Percentiles rank a stretch among this genome's conserved stretches.
Evolutionary conservation across 129 eudicot genomes (phyloP).

Genomic region (Helianthus tuberosus): DNA sequence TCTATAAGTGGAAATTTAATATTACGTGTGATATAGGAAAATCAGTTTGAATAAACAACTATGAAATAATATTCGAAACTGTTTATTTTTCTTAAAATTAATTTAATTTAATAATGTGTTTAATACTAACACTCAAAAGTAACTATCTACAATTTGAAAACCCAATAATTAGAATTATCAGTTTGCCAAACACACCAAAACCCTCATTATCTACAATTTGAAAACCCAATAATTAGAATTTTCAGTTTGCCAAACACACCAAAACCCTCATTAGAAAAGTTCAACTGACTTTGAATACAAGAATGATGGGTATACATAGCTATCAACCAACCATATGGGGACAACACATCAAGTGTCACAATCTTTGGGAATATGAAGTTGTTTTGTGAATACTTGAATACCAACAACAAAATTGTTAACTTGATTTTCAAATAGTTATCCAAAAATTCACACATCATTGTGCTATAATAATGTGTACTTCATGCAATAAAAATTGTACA

Average conservation of each 20-base stretch:
- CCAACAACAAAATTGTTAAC: constrained; percentile 18
- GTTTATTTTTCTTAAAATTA: background rate
- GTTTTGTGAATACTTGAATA: constrained; percentile 16
- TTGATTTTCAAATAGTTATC: background rate
- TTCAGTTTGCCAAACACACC: constrained; percentile 4
- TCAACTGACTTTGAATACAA: background rate
- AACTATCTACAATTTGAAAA: background rate
- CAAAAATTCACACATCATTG: background rate
- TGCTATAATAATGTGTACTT: background rate
- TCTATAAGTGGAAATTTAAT: no score
- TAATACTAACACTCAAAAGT: background rate
- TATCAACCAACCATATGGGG: constrained; percentile 17
- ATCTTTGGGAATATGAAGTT: constrained; percentile 17
- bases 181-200: no score
- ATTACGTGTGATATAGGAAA: no score
- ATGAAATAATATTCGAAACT: background rate
- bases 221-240: no score
- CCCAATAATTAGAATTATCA: background rate
- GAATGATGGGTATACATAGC: constrained; percentile 11
- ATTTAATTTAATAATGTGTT: background rate
- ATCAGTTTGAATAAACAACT: background rate
- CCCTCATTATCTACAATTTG: no score
- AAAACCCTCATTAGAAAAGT: background rate
- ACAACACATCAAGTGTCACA: constrained; percentile 29
- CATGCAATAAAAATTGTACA: constrained; percentile 4